Conservation (phyloP, 2,329 filamentous ascomycete genomes). For the Fusarium xyrophilum region DNA sequence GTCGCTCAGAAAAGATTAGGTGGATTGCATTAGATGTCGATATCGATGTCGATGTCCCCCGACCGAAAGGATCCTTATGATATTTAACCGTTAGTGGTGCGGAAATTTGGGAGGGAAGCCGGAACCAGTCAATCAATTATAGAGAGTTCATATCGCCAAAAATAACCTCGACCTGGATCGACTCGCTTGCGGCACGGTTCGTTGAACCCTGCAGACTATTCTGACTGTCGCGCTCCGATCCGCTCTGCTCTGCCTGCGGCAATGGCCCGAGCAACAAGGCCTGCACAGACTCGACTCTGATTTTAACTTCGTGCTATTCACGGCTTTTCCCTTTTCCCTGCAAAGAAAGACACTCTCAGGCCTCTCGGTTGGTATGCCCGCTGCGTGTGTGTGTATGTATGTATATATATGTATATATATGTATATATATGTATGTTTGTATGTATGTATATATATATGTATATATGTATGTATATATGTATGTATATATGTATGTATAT, state of each 20-base stretch:
- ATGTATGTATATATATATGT: constrained; percentile 1
- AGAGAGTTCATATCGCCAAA: constrained; percentile 5
- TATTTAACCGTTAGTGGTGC: constrained; percentile 1
- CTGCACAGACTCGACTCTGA: not conserved
- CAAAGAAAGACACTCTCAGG: not conserved
- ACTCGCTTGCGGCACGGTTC: constrained; percentile 24
- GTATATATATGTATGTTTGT: constrained; percentile 4
- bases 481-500: constrained; percentile 6
- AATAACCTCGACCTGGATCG: not conserved
- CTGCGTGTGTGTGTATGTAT: constrained; percentile 6
- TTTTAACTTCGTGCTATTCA: not conserved
- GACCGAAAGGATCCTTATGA: constrained; percentile 4
- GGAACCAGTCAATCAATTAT: constrained; percentile 14
- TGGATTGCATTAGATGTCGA: not conserved
- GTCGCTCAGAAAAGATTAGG: constrained; percentile 4
- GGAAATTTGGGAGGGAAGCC: not conserved
- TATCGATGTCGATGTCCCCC: constrained; percentile 8
- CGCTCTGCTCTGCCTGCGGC: not conserved
- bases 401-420: not conserved
- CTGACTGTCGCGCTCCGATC: not conserved
- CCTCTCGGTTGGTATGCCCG: not conserved
- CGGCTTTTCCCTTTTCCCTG: not conserved
- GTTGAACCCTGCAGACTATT: constrained; percentile 10
- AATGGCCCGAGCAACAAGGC: not conserved
- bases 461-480: no score